Evolutionary conservation across 23 red algal genomes (phyloP), one percentile per base, ranked within the genome.

Genomic region (Chondrus crispus): DNA sequence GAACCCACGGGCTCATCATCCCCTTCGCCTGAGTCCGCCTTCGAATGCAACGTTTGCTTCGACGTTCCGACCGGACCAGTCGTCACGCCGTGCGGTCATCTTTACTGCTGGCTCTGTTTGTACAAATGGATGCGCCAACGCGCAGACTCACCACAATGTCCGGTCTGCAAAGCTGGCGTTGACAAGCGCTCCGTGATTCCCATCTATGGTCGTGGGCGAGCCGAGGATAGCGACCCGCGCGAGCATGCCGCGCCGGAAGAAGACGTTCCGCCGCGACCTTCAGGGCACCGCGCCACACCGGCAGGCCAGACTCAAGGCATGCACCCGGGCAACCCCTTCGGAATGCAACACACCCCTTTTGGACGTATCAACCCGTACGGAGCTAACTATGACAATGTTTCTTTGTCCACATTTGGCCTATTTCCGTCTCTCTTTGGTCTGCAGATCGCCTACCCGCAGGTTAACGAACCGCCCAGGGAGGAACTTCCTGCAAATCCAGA

Each of bases 41-140:
- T 99, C 83, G 97, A 99, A 40, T 99, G 97, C 78, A 90, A 95
- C 80, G 95, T 99, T 55, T 99, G 97, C 55, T 93, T 99, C 77
- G 97, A 99, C 38, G 55, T 88, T 24, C 91, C 96, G 35, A 51
- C 48, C 2, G 95, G 94, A 24, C 97, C 97, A 19, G 97, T 99
- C 39, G 94, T 99, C 19, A 99, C 97, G 33, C 80, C 88, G 13
- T 99, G 97, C 47, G 97, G 97, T 62, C 97, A 99, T 93, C 88
- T 99, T 70, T 99, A 90, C 72, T 99, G 97, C 71, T 99, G 97
- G 97, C 80, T 92, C 50, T 96, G 94, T 69, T 79, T 99, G 1
- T 96, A 94, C 49, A 64, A 71, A 37, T 98, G 91, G 91, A 88
- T 95, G 72, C 73, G 81, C 33, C 66, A 73, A 33, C 92, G 95